A percentile compares a stretch with the other conserved stretches of the same genome.
phyloP scores from a whole-genome alignment of 2,329 filamentous ascomycete genomes.

The Fusarium ambrosium region DNA sequence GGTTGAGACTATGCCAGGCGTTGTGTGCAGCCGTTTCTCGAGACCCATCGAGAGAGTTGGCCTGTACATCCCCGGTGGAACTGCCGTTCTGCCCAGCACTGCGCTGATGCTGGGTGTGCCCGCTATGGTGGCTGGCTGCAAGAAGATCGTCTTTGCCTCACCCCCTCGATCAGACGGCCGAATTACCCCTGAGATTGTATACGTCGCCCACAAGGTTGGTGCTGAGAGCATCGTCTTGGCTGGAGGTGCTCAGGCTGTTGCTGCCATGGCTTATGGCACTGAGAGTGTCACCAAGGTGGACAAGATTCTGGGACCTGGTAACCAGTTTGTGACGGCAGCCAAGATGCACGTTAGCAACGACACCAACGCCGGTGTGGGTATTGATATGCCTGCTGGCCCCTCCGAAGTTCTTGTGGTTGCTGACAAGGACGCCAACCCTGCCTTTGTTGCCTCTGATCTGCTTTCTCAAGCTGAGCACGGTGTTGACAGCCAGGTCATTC shows the following conservation, averaged over 20 bases:
- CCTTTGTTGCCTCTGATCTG: slow-evolving; percentile 95
- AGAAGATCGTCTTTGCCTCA: slow-evolving; percentile 93
- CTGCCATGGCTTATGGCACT: slow-evolving; percentile 97
- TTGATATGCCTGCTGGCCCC: slow-evolving; percentile 98
- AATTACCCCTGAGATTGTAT: slow-evolving; percentile 96
- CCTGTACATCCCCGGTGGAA: slow-evolving; percentile 94
- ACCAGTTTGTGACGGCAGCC: slow-evolving; percentile 97
- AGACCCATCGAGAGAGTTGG: slow-evolving; percentile 96
- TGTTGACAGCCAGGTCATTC: slow-evolving; percentile 93
- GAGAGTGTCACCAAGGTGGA: slow-evolving; percentile 96
- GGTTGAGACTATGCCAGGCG: slow-evolving; percentile 98
- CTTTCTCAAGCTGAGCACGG: slow-evolving; percentile 97
- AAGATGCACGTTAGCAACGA: slow-evolving; percentile 99
- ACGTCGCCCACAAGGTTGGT: slow-evolving; percentile 95
- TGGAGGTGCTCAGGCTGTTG: slow-evolving; percentile 94
- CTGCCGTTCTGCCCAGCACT: slow-evolving; percentile 95
- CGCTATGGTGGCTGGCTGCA: slow-evolving; percentile 96
- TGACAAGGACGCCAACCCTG: slow-evolving; percentile 88
- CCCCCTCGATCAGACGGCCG: slow-evolving; percentile 91
- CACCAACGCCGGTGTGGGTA: slow-evolving; percentile 93
- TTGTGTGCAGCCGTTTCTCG: slow-evolving; percentile 92
- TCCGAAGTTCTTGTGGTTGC: slow-evolving; percentile 97
- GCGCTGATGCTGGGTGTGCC: slow-evolving; percentile 98
- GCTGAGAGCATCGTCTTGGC: slow-evolving; percentile 96
- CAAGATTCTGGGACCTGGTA: slow-evolving; percentile 97